phyloP scores from a whole-genome alignment of 192 early-diverging fungal species.

The Linderina pennispora region DNA sequence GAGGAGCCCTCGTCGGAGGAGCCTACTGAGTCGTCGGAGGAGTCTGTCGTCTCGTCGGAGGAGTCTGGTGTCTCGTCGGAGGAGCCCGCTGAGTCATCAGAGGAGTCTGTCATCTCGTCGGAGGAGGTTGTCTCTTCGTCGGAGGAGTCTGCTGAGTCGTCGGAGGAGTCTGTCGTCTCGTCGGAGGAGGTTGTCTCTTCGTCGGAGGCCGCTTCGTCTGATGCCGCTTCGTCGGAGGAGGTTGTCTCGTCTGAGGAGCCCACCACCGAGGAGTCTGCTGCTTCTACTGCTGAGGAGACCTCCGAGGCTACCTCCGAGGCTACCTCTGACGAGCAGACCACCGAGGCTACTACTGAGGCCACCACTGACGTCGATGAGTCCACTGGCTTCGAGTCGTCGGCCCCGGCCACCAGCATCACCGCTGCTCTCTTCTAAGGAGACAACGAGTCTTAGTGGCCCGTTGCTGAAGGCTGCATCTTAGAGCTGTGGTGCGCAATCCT shows the following conservation, averaged over 20 bases:
- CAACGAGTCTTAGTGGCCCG: no score
- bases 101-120: no score
- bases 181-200: not conserved
- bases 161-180: not conserved
- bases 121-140: not conserved
- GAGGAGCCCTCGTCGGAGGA: not conserved
- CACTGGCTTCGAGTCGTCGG: slow-evolving; percentile 1
- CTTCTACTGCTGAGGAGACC: not conserved
- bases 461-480: slow-evolving; percentile 60
- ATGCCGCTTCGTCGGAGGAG: not conserved
- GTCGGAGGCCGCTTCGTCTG: not conserved
- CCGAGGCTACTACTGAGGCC: not conserved
- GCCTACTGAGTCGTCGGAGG: no score
- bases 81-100: no score
- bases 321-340: not conserved
- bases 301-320: not conserved
- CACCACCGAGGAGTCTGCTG: not conserved
- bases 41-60: no score
- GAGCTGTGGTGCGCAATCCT: no score
- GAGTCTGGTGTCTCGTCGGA: no score
- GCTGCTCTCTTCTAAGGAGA: no score
- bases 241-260: not conserved
- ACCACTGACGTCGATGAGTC: not conserved
- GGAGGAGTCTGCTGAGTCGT: not conserved
- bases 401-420: no score